These are phyloP conservation scores for Mycena pura DNA, from an alignment of 768 basidiomycete genomes.

Conservation along the genomic window DNA sequence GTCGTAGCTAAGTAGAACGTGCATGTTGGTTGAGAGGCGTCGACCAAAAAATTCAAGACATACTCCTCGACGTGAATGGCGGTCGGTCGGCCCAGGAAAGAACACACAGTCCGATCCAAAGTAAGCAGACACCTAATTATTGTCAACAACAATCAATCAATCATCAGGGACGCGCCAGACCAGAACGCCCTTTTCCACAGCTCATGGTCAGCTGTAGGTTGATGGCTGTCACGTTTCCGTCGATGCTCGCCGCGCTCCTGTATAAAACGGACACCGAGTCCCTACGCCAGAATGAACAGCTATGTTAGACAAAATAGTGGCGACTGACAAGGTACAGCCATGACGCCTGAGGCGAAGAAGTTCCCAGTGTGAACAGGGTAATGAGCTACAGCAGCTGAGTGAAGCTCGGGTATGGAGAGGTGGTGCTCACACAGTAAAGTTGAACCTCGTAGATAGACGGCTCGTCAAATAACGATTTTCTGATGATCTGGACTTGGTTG, in stretches of 20 bases:
- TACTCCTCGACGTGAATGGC: constrained; percentile 77
- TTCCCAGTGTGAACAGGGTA: constrained; percentile 44
- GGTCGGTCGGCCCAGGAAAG: constrained; percentile 68
- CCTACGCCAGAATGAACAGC: constrained; percentile 34
- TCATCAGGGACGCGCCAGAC: constrained; percentile 32
- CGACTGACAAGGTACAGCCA: constrained; percentile 55
- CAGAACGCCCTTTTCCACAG: constrained; percentile 67
- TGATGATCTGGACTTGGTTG: constrained; percentile 65
- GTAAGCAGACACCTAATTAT: constrained; percentile 38
- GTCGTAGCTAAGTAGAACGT: constrained; percentile 55
- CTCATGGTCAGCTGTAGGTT: constrained; percentile 55
- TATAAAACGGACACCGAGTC: constrained; percentile 62
- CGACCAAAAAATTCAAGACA: not conserved
- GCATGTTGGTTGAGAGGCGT: not conserved
- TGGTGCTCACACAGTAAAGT: constrained; percentile 58
- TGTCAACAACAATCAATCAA: not conserved
- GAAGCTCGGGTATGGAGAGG: constrained; percentile 24
- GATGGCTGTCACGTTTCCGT: constrained; percentile 42
- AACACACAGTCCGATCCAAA: constrained; percentile 44
- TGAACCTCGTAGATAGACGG: constrained; percentile 77
- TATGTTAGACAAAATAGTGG: not conserved
- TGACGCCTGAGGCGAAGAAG: constrained; percentile 55
- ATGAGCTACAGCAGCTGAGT: constrained; percentile 33
- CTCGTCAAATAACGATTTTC: constrained; percentile 60
- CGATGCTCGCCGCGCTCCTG: constrained; percentile 72